Evolutionary conservation across 2,329 filamentous ascomycete genomes (phyloP).

Genomic region (Ophiosphaerella herpotricha): DNA sequence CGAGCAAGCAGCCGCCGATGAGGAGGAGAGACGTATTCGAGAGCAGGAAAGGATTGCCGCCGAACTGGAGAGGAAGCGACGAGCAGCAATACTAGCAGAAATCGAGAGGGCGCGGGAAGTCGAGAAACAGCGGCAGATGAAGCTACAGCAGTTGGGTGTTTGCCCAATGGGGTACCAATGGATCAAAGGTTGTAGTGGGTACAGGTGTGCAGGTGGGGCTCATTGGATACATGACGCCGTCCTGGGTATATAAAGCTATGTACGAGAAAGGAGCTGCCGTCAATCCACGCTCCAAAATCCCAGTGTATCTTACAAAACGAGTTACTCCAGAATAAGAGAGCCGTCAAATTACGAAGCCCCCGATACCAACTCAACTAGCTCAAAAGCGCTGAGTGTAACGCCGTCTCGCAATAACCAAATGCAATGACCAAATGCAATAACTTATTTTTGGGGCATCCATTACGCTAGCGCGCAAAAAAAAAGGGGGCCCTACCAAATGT

Average conservation of each 20-base stretch:
- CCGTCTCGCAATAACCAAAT: no score
- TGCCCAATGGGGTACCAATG: conserved; percentile 65
- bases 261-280: no score
- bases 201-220: conserved; percentile 64
- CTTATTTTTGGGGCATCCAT: no score
- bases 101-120: conserved; percentile 46
- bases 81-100: conserved; percentile 46
- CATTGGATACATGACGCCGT: conserved; percentile 56
- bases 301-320: no score
- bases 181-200: conserved; percentile 65
- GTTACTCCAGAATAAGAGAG: no score
- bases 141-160: conserved; percentile 57
- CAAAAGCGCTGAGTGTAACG: no score
- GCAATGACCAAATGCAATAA: no score
- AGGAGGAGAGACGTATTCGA: conserved; percentile 23
- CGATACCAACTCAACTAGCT: no score
- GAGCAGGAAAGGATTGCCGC: conserved; percentile 25
- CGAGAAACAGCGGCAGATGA: conserved; percentile 50
- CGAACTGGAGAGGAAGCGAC: conserved; percentile 24
- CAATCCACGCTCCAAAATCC: no score
- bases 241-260: conserved; percentile 1
- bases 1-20: conserved; percentile 32
- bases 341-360: no score
- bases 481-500: no score
- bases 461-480: no score